phyloP scores from a whole-genome alignment of 257 asterid genomes.

The Solanum arcanum region DNA sequence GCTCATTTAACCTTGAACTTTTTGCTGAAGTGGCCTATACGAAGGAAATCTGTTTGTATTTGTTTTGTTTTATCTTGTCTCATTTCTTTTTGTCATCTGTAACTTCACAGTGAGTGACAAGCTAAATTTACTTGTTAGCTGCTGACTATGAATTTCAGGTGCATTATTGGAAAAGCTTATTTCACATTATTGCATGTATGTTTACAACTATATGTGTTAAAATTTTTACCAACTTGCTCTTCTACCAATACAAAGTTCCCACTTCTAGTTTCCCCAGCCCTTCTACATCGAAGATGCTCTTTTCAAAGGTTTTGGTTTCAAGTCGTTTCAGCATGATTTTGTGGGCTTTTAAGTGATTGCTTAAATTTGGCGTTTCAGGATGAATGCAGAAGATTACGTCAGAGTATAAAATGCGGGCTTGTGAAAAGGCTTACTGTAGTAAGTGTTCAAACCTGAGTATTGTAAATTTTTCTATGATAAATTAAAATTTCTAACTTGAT shows the following conservation, averaged over 20 bases:
- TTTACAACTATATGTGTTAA: not conserved
- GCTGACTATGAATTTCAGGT: not conserved
- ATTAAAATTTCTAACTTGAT: not conserved
- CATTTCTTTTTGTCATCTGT: not conserved
- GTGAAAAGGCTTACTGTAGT: constrained; percentile 65
- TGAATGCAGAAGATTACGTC: constrained; percentile 75
- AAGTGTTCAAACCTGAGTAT: constrained; percentile 21
- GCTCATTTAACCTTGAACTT: not conserved
- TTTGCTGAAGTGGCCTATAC: not conserved
- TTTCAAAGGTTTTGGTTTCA: not conserved
- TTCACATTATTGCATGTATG: not conserved
- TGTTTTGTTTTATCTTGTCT: not conserved
- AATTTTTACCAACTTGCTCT: too few relatives aligned
- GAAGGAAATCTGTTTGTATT: not conserved
- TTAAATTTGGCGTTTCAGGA: constrained; percentile 34
- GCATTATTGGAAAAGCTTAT: not conserved
- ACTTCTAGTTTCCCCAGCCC: not conserved
- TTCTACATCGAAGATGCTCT: not conserved
- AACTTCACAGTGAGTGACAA: not conserved
- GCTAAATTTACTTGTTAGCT: not conserved
- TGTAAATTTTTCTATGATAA: not conserved
- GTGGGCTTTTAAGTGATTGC: not conserved
- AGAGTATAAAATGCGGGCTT: constrained; percentile 74
- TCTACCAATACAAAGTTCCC: not conserved
- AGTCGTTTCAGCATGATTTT: not conserved